Conservation (phyloP, 164 flowering plant species). For the Chimonanthus salicifolius region DNA sequence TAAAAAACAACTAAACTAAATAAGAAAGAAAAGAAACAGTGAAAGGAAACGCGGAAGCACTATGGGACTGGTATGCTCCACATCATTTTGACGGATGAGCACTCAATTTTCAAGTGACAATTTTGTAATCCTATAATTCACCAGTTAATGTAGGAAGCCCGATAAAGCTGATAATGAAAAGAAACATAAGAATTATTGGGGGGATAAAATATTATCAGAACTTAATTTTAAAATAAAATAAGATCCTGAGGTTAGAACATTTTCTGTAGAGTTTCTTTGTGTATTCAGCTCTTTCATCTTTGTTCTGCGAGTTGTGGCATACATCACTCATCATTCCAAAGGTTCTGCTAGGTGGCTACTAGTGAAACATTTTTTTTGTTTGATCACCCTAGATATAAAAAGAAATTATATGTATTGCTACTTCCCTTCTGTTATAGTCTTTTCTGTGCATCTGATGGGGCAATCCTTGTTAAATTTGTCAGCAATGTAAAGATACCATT, state of each 20-base stretch:
- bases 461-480: constrained; percentile 16
- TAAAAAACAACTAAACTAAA: too few relatives aligned
- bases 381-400: background rate
- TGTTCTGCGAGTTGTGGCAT: background rate
- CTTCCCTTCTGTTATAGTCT: background rate
- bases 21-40: too few relatives aligned
- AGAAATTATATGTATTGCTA: background rate
- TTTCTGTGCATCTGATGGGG: background rate
- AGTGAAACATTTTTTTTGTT: too few relatives aligned
- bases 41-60: too few relatives aligned
- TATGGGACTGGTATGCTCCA: background rate
- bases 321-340: background rate
- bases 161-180: background rate
- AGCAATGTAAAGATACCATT: constrained; percentile 87
- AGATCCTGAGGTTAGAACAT: too few relatives aligned
- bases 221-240: too few relatives aligned
- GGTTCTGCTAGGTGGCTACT: too few relatives aligned
- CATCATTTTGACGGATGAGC: background rate
- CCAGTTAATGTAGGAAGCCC: background rate
- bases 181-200: background rate
- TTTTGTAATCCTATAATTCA: background rate
- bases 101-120: background rate
- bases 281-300: background rate
- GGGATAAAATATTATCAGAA: background rate
- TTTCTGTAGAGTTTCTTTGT: too few relatives aligned